Evolutionary conservation across 2,329 filamentous ascomycete species (phyloP).

Genomic region (Trichoderma gracile): DNA sequence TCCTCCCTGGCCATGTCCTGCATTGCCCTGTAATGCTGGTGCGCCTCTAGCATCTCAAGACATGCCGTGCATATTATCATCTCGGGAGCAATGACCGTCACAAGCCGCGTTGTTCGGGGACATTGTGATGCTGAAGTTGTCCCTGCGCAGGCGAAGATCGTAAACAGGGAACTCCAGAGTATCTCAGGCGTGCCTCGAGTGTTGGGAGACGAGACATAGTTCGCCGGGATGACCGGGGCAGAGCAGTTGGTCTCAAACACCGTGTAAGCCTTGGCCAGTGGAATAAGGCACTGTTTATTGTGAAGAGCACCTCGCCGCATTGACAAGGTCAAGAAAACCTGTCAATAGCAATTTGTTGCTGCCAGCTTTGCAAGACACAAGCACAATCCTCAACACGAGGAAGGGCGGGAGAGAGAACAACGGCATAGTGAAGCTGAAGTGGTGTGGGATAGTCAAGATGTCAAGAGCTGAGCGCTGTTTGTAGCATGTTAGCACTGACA

Average conservation of each 20-base stretch:
- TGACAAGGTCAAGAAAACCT: no score
- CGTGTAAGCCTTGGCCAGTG: neutral
- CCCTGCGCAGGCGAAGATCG: neutral
- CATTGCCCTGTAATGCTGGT: rapidly evolving
- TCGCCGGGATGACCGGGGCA: neutral
- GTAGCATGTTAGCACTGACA: no score
- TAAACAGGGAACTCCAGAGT: conserved; percentile 6
- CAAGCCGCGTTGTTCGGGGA: neutral
- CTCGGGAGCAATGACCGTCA: neutral
- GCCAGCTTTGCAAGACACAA: no score
- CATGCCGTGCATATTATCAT: neutral
- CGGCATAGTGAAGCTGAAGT: no score
- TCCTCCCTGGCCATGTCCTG: neutral
- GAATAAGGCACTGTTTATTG: no score
- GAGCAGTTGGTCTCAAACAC: neutral
- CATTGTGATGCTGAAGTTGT: neutral
- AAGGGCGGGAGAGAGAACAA: no score
- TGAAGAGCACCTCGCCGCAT: no score
- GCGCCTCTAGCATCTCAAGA: neutral
- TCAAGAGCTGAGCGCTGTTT: no score
- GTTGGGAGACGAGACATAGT: neutral
- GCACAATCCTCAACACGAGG: no score
- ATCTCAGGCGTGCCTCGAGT: conserved; percentile 4
- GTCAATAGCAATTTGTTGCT: no score
- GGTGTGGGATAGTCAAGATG: no score